Evolutionary conservation across 257 asterid genomes (phyloP).

Genomic region (Nicotiana benthamiana): DNA sequence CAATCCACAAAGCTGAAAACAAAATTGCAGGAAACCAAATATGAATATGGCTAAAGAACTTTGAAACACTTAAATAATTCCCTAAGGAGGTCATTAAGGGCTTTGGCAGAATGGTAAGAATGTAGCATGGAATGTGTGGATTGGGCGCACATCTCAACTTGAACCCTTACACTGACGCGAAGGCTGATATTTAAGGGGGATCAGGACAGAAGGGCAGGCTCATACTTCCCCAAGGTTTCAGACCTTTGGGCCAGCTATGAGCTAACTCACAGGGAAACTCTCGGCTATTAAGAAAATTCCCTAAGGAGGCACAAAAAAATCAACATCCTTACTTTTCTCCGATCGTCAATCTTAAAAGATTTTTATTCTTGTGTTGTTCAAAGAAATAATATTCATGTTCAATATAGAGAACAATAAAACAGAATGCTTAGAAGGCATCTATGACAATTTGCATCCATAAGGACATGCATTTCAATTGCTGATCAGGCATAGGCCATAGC

Average conservation of each 20-base stretch:
- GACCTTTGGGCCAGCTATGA: no score
- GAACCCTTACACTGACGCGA: no score
- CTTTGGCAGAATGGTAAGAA: no score
- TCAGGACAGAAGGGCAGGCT: background rate
- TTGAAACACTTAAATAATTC: background rate
- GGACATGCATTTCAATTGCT: background rate
- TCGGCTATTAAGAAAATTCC: no score
- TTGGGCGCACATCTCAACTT: no score
- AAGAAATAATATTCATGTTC: background rate
- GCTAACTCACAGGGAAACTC: no score
- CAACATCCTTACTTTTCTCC: background rate
- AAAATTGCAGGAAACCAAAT: constrained; percentile 7
- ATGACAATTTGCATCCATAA: background rate
- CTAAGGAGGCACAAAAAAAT: background rate
- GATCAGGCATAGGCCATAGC: background rate
- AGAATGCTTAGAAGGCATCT: background rate
- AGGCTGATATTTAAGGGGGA: background rate
- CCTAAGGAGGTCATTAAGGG: background rate
- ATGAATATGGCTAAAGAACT: background rate
- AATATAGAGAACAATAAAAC: background rate
- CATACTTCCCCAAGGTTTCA: background rate
- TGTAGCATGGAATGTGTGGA: no score
- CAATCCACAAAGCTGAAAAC: constrained; percentile 78
- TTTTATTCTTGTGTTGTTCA: background rate
- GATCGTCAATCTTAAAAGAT: background rate